Base-by-base conservation (phyloP, 192 early-diverging fungal genomes). In the Linnemannia zychae region DNA sequence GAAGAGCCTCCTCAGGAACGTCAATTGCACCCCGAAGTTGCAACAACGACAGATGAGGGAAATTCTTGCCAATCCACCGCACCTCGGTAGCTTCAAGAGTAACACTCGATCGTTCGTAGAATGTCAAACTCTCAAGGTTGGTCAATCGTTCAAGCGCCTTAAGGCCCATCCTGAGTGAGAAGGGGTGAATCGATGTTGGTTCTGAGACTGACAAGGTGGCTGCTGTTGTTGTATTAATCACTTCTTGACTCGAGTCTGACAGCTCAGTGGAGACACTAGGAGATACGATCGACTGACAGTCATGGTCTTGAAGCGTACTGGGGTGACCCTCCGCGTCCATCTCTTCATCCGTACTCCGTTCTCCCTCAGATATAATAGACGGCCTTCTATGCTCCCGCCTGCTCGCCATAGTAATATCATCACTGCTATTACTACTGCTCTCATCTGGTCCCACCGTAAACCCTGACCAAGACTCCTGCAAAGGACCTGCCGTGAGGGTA, bases 11-110 rank as follows among this genome's bases (percentile, higher is more conserved):
- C 15, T 74, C 77, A 24, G 72, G 17, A n/a, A 77, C 34, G 24
- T 78, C 82, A 11, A 79, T 84, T 1, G 82, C 31, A 3, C 82
- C 82, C 20, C 82, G 82, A 34, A 84, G 53, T 17, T 84, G 67
- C 20, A 84, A 47, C 24, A 22, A 18, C 13, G 57, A 36, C 4
- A 84, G 49, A 37, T 71, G 44, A 15, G 82, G 77, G 48, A 84
- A 67, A 17, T 40, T 22, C 22, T 52, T 66, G 67, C 72, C 52
- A n/a, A 84, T 75, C 82, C 82, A 84, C n/a, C 72, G 66, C 28
- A 72, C 67, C 68, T 84, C 82, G 7, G 67, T 44, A 4, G 1
- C 49, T 11, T 65, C 72, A 36, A 84, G n/a, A 28, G 52, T 17
- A 4, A 84, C 44, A 17, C 46, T 75, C 22, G 70, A 74, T 13